Evolutionary conservation across 2,329 filamentous ascomycete species (phyloP).

Genomic region (Lizonia empirigonia): DNA sequence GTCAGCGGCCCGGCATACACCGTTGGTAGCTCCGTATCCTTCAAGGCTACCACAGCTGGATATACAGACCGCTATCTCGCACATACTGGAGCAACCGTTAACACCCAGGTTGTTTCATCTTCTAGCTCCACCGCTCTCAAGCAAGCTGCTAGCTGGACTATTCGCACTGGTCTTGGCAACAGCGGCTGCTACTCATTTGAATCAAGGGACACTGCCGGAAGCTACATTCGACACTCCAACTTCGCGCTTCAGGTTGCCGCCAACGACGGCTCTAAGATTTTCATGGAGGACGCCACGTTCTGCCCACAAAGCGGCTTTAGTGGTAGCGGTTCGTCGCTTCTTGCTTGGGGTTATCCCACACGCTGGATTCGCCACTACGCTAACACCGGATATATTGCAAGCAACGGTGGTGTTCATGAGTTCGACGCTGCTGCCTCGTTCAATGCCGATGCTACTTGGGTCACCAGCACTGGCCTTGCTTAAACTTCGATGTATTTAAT

Average conservation of each 20-base stretch:
- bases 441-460: slow-evolving; percentile 61
- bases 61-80: slow-evolving; percentile 62
- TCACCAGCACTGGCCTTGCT: slow-evolving; percentile 7
- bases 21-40: slow-evolving; percentile 58
- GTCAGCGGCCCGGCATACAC: slow-evolving; percentile 57
- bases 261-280: slow-evolving; percentile 62
- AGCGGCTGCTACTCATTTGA: slow-evolving; percentile 66
- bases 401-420: slow-evolving; percentile 61
- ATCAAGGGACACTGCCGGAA: slow-evolving; percentile 62
- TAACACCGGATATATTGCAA: slow-evolving; percentile 56
- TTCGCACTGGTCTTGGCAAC: slow-evolving; percentile 62
- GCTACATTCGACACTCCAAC: slow-evolving; percentile 62
- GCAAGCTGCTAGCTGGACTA: slow-evolving; percentile 63
- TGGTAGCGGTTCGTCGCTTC: slow-evolving; percentile 59
- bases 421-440: slow-evolving; percentile 60
- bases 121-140: slow-evolving; percentile 58
- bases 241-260: slow-evolving; percentile 58
- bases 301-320: slow-evolving; percentile 61
- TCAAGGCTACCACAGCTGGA: slow-evolving; percentile 62
- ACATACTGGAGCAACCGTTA: slow-evolving; percentile 58
- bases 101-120: slow-evolving; percentile 62
- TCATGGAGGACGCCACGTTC: slow-evolving; percentile 68
- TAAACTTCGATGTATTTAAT: not conserved
- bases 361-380: slow-evolving; percentile 63
- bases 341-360: slow-evolving; percentile 66